Evolutionary conservation across 2,329 filamentous ascomycete species (phyloP).

Genomic region (Acrocalymma vagum): DNA sequence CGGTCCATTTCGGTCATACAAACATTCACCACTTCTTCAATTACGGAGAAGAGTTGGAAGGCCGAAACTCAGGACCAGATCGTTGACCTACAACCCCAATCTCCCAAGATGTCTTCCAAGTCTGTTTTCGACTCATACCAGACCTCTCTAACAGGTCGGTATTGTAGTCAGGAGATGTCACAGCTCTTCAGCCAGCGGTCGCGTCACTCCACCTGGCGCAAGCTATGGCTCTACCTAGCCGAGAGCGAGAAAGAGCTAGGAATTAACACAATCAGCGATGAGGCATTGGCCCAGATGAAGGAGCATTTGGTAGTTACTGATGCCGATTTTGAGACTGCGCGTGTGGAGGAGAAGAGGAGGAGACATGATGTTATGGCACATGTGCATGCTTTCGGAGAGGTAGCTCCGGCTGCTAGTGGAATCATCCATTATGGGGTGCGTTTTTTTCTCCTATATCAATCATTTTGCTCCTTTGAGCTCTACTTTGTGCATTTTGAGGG

Average conservation of each 20-base stretch:
- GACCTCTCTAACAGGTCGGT: slow-evolving; percentile 57
- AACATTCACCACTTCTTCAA: too few species aligned
- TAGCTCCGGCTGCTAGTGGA: slow-evolving; percentile 78
- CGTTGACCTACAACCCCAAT: slow-evolving; percentile 33
- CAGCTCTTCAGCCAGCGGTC: slow-evolving; percentile 80
- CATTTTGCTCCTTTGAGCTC: too few species aligned
- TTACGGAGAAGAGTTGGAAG: too few species aligned
- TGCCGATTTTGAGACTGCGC: slow-evolving; percentile 57
- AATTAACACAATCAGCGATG: slow-evolving; percentile 72
- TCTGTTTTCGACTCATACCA: slow-evolving; percentile 36
- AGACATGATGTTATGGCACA: slow-evolving; percentile 74
- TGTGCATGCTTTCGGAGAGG: slow-evolving; percentile 77
- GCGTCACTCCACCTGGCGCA: slow-evolving; percentile 80
- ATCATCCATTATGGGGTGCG: slow-evolving; percentile 78
- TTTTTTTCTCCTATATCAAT: slow-evolving; percentile 58
- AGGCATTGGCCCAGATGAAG: slow-evolving; percentile 61
- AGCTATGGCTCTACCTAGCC: slow-evolving; percentile 86
- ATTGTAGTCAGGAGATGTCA: slow-evolving; percentile 67
- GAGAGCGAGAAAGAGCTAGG: slow-evolving; percentile 84
- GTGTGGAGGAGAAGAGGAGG: slow-evolving; percentile 61
- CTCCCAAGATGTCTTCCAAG: slow-evolving; percentile 28
- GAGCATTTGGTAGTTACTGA: slow-evolving; percentile 55
- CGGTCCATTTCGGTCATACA: too few species aligned
- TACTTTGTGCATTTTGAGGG: too few species aligned
- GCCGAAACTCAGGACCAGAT: too few species aligned